phyloP scores from a whole-genome alignment of 75 land plant genomes.

The Selaginella moellendorffii region DNA sequence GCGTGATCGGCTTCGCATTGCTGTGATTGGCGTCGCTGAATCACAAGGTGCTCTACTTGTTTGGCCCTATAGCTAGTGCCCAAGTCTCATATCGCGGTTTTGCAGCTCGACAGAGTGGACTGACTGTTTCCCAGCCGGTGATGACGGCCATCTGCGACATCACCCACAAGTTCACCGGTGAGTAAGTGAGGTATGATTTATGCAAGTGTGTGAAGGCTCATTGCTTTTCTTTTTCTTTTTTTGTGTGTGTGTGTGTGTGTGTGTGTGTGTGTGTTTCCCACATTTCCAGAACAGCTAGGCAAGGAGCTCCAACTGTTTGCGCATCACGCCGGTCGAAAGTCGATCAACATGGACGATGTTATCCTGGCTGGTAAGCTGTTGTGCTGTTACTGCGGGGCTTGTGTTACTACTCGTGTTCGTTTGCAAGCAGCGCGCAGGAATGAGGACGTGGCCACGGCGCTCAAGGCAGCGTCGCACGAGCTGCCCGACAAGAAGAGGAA shows the following conservation, averaged over 20 bases:
- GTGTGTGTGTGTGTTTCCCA: conserved; percentile 2
- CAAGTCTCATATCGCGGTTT: neutral
- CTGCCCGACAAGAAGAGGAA: conserved; percentile 44
- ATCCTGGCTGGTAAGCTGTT: conserved; percentile 45
- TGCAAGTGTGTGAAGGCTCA: neutral
- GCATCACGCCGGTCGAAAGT: conserved; percentile 80
- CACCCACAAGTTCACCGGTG: conserved; percentile 49
- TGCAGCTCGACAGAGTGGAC: conserved; percentile 41
- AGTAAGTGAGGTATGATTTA: neutral
- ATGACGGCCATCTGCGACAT: conserved; percentile 53
- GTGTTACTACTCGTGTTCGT: neutral
- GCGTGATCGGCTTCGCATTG: conserved; percentile 49
- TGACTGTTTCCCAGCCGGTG: conserved; percentile 46
- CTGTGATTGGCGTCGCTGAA: conserved; percentile 43
- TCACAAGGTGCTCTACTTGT: conserved; percentile 26
- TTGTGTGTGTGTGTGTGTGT: neutral
- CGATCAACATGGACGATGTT: conserved; percentile 77
- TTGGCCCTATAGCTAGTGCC: neutral
- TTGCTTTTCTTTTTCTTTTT: neutral
- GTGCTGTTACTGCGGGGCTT: neutral
- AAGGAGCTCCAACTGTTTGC: conserved; percentile 77
- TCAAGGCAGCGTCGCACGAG: conserved; percentile 41
- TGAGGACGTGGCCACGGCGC: conserved; percentile 37
- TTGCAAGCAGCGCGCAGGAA: conserved; percentile 54
- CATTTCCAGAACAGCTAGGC: conserved; percentile 39